Evolutionary conservation across 2,329 filamentous ascomycete genomes (phyloP), one percentile per base, ranked within the genome.

Genomic region (Exutisphaerella laricina): DNA sequence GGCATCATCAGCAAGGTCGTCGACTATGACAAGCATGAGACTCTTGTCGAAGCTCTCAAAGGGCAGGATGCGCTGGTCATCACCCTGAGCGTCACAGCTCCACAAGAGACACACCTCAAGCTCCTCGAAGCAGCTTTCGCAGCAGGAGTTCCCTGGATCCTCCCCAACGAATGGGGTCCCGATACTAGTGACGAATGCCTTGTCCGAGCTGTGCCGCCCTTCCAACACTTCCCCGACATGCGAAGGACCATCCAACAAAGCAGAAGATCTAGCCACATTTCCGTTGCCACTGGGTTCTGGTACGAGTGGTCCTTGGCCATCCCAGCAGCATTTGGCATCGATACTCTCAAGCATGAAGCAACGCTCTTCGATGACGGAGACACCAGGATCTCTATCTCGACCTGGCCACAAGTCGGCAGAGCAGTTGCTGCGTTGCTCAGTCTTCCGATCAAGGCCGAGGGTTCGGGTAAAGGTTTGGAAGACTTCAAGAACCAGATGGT

Each of bases 311-410:
- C 59, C 35, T 51, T 69, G 1, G 54, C 55, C 1, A 54, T 58
- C 25, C 50, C 57, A 3, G 45, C 52, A 18, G 51, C 53, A 30
- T 41, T 34, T 39, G 67, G 67, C 1, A 65, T 70, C 46, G 65
- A 69, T 37, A 53, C 69, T 18, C 40, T 49, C 29, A 62, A 61
- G 33, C 50, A 46, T 18, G 47, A 46, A 3, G 51, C 50, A 5
- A 58, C 53, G 4, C 56, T 67, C 18, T 77, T 69, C 44, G 78
- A 79, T 46, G 74, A 78, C 20, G 82, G 82, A 0, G 70, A 69
- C 14, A 71, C 68, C 1, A 70, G 63, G 41, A 75, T 82, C 54
- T 77, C 73, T 48, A 74, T 67, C 0, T 77, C 73, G 9, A 84
- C 82, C 0, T 79, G 75, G 70, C 52, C 65, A 4, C 80, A 84